phyloP scores from a whole-genome alignment of 129 eudicot species.

The Daucus carota region DNA sequence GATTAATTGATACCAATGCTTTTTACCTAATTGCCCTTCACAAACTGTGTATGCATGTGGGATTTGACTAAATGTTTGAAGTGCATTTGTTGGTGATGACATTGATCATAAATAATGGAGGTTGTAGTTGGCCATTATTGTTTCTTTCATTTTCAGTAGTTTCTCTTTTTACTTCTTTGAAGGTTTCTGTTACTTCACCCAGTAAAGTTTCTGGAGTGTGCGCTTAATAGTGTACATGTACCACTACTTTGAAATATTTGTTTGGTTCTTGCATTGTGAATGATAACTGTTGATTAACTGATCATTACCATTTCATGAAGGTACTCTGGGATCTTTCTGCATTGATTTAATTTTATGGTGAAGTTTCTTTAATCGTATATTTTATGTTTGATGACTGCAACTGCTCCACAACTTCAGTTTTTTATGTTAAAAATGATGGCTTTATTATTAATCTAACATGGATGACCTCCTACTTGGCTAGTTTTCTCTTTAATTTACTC shows the following conservation, averaged over 20 bases:
- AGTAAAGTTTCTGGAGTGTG: slow-evolving; percentile 23
- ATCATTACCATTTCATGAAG: slow-evolving; percentile 46
- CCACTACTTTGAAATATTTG: slow-evolving; percentile 19
- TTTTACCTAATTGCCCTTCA: slow-evolving; percentile 23
- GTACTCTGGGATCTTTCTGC: slow-evolving; percentile 19
- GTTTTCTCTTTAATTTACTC: slow-evolving; percentile 15
- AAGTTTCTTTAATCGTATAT: slow-evolving; percentile 5
- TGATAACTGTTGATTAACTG: slow-evolving; percentile 27
- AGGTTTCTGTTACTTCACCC: slow-evolving; percentile 3
- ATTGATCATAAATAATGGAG: slow-evolving; percentile 9
- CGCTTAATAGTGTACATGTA: slow-evolving; percentile 25
- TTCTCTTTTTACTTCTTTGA: slow-evolving; percentile 9
- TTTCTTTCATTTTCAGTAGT: slow-evolving; percentile 41
- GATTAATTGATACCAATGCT: slow-evolving; percentile 1
- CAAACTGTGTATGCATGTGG: neutral
- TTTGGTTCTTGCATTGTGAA: slow-evolving; percentile 34
- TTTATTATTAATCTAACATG: neutral
- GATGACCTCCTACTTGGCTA: slow-evolving; percentile 6
- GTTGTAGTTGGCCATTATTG: slow-evolving; percentile 36
- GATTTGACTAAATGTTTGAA: slow-evolving; percentile 17
- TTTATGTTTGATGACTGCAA: slow-evolving; percentile 40
- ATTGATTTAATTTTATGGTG: slow-evolving; percentile 22
- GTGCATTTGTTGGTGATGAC: slow-evolving; percentile 4
- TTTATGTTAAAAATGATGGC: slow-evolving; percentile 21
- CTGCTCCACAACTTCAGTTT: slow-evolving; percentile 18